A percentile compares a stretch with the other conserved stretches of the same genome.
Evolutionary conservation across 2,329 filamentous ascomycete genomes (phyloP).

Genomic region (Penicillium sp.): DNA sequence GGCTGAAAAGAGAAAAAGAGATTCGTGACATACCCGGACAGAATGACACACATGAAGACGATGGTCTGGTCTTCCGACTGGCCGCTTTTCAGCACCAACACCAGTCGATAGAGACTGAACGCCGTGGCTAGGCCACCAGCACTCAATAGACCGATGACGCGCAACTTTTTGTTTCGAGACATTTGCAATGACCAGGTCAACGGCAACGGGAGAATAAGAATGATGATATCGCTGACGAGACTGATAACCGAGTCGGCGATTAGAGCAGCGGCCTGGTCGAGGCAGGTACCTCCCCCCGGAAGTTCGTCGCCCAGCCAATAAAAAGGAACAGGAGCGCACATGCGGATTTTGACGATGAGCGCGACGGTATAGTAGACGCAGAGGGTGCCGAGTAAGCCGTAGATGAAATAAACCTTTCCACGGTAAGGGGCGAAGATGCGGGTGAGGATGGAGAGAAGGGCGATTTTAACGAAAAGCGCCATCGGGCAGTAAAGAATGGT

Average conservation of each 20-base stretch:
- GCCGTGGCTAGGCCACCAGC: constrained; percentile 40
- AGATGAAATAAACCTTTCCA: constrained; percentile 34
- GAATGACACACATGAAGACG: constrained; percentile 36
- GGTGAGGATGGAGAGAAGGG: constrained; percentile 39
- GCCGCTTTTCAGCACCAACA: constrained; percentile 35
- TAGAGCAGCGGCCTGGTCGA: constrained; percentile 38
- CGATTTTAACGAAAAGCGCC: constrained; percentile 39
- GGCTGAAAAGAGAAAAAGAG: neutral
- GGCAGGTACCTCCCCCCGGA: constrained; percentile 26
- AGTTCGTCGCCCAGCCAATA: constrained; percentile 32
- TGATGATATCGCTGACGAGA: constrained; percentile 37
- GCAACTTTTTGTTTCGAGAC: constrained; percentile 35
- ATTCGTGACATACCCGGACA: constrained; percentile 35
- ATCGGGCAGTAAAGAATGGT: constrained; percentile 43
- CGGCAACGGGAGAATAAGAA: constrained; percentile 37
- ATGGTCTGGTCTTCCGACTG: constrained; percentile 33
- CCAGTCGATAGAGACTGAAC: constrained; percentile 40
- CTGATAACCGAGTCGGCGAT: constrained; percentile 42
- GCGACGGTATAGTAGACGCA: constrained; percentile 37
- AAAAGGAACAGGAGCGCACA: constrained; percentile 36
- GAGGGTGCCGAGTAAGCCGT: constrained; percentile 35
- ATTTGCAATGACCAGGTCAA: constrained; percentile 43
- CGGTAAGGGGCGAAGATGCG: constrained; percentile 40
- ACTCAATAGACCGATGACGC: constrained; percentile 38
- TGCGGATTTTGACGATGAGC: constrained; percentile 38